Percentiles rank a stretch among this genome's conserved stretches.
Conservation (phyloP, 345 rosid species). For the Passiflora organensis region DNA sequence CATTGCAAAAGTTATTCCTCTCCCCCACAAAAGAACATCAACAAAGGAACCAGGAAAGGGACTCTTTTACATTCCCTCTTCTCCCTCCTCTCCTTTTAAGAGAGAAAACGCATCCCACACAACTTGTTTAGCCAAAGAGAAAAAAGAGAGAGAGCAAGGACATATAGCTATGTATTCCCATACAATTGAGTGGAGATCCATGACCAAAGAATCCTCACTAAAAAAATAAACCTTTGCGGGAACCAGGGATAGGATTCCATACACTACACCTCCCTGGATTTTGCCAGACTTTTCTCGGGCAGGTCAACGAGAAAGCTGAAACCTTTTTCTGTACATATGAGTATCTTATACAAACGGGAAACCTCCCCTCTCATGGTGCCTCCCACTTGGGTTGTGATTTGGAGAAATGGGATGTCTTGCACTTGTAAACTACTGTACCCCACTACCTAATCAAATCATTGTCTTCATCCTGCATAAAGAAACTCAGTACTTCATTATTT, state of each 20-base stretch:
- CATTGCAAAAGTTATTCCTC: constrained; percentile 39
- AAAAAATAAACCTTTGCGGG: constrained; percentile 13
- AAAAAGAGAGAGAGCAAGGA: neutral
- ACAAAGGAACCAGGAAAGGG: constrained; percentile 31
- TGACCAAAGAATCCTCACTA: constrained; percentile 22
- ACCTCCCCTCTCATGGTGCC: constrained; percentile 28
- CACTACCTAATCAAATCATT: too few species aligned
- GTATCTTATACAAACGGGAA: neutral
- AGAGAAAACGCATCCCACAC: constrained; percentile 16
- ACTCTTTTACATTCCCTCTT: constrained; percentile 22
- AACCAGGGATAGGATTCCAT: constrained; percentile 43
- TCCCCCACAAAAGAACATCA: constrained; percentile 33
- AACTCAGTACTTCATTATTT: too few species aligned
- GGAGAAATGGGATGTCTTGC: constrained; percentile 16
- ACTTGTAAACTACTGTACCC: too few species aligned
- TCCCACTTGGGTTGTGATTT: constrained; percentile 46
- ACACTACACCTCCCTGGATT: constrained; percentile 26
- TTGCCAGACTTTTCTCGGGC: constrained; percentile 52
- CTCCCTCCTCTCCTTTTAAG: constrained; percentile 29
- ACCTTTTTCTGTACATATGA: constrained; percentile 14
- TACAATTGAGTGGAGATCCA: constrained; percentile 47
- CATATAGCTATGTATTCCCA: neutral
- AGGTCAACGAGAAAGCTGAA: constrained; percentile 63
- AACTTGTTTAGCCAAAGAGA: neutral
- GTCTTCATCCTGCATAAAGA: too few species aligned